phyloP scores from a whole-genome alignment of 495 filamentous ascomycete genomes.

The Neurospora sp. region DNA sequence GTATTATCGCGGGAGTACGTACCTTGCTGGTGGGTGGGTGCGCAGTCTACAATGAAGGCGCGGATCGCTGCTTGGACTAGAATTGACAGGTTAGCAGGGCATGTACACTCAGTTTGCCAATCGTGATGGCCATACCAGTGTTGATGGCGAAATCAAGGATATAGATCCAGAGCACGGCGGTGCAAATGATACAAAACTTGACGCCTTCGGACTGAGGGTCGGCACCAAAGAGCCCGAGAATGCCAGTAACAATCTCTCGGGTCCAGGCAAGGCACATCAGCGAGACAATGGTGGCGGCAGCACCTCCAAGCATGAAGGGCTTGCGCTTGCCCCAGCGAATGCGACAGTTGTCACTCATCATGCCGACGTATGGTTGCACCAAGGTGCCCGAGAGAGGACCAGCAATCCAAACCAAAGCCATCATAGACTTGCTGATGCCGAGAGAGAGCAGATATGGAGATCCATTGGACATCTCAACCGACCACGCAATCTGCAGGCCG shows the following conservation, averaged over 20 bases:
- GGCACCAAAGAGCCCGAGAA: conserved; percentile 63
- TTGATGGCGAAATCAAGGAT: conserved; percentile 87
- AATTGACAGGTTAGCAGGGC: not conserved
- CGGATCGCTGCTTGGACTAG: conserved; percentile 78
- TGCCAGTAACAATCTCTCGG: conserved; percentile 60
- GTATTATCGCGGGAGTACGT: conserved; percentile 4
- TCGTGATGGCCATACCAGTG: conserved; percentile 47
- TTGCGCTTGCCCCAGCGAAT: conserved; percentile 72
- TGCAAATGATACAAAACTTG: conserved; percentile 50
- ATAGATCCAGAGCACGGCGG: conserved; percentile 76
- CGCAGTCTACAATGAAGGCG: conserved; percentile 84
- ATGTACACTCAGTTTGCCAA: not conserved
- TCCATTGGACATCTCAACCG: conserved; percentile 79
- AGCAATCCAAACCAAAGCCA: conserved; percentile 90
- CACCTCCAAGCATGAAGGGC: conserved; percentile 77
- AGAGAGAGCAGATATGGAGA: conserved; percentile 62
- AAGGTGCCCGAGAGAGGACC: conserved; percentile 76
- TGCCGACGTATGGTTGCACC: conserved; percentile 90
- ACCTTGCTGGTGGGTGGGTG: conserved; percentile 79
- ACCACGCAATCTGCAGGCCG: conserved; percentile 90
- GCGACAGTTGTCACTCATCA: conserved; percentile 80
- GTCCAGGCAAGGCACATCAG: conserved; percentile 76
- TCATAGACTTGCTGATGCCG: conserved; percentile 83
- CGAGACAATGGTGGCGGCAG: conserved; percentile 58
- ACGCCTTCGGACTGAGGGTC: conserved; percentile 49